These are phyloP conservation scores for Coemansia brasiliensis DNA, from an alignment of 192 early-diverging fungal genomes.

Conservation along the genomic window DNA sequence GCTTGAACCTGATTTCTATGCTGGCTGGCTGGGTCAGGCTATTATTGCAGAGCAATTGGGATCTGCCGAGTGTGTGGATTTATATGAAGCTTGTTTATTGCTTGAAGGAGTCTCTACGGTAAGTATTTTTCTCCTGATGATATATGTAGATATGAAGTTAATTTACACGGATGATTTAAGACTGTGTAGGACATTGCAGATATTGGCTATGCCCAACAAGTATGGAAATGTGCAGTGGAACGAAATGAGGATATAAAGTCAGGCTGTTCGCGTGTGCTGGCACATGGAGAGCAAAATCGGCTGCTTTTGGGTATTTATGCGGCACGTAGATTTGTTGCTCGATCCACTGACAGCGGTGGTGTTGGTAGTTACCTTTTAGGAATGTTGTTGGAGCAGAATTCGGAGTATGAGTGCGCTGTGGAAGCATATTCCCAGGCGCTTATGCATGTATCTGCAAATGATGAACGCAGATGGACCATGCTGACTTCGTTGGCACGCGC, in stretches of 20 bases:
- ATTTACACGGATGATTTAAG: not conserved
- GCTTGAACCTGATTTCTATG: conserved; percentile 74
- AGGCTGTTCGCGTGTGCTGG: conserved; percentile 1
- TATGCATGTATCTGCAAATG: conserved; percentile 5
- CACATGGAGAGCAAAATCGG: conserved; percentile 38
- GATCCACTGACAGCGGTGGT: conserved; percentile 18
- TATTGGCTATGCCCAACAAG: conserved; percentile 62
- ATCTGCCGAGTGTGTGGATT: conserved; percentile 57
- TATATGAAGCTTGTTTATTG: conserved; percentile 80
- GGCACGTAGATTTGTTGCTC: conserved; percentile 31
- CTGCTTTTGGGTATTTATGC: conserved; percentile 42
- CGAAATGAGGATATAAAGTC: not conserved
- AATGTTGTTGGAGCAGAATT: conserved; percentile 72
- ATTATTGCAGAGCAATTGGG: conserved; percentile 65
- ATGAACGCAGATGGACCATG: conserved; percentile 48
- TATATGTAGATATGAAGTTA: too few species aligned
- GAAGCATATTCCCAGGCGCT: conserved; percentile 61
- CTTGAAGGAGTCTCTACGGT: conserved; percentile 57
- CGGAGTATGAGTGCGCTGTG: conserved; percentile 66
- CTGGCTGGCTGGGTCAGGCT: conserved; percentile 87
- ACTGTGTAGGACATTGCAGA: conserved; percentile 57
- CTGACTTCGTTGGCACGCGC: conserved; percentile 70
- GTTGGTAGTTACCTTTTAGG: conserved; percentile 60
- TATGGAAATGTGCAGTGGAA: conserved; percentile 20
- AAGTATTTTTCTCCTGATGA: too few species aligned